Percentiles rank a stretch among this genome's conserved stretches.
These are phyloP conservation scores for Leptographium lundbergii DNA, from an alignment of 2,329 filamentous ascomycete genomes.

Conservation along the genomic window DNA sequence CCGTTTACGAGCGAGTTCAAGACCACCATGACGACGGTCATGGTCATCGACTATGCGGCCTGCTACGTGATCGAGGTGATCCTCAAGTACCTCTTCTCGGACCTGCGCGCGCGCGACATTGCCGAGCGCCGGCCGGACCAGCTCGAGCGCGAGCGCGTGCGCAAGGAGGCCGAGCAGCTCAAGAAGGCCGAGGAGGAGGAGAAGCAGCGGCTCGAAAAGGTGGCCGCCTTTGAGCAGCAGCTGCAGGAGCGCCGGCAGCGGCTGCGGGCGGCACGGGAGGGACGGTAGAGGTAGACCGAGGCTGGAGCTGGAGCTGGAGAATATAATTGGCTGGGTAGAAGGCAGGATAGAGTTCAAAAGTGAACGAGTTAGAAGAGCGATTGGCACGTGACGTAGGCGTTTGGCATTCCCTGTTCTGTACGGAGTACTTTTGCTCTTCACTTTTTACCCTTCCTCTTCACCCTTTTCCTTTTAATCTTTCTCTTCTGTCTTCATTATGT, in stretches of 20 bases:
- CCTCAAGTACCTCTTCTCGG: constrained; percentile 76
- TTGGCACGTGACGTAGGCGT: too few relatives aligned
- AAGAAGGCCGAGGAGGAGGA: constrained; percentile 41
- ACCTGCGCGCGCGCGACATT: constrained; percentile 89
- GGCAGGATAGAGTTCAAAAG: too few relatives aligned
- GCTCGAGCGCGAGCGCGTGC: constrained; percentile 58
- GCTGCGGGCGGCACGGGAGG: neutral
- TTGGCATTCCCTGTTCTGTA: too few relatives aligned
- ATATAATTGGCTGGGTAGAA: too few relatives aligned
- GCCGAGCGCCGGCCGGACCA: constrained; percentile 79
- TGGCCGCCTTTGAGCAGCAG: constrained; percentile 43
- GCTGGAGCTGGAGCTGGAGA: too few relatives aligned
- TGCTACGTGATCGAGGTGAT: constrained; percentile 82
- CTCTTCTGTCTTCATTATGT: neutral
- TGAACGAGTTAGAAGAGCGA: too few relatives aligned
- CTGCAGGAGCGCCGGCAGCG: neutral
- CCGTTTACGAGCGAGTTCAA: constrained; percentile 87
- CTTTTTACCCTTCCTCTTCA: too few relatives aligned
- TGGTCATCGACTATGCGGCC: constrained; percentile 75
- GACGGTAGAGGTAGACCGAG: too few relatives aligned
- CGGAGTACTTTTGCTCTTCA: too few relatives aligned
- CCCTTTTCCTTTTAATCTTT: neutral
- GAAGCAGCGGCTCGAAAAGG: constrained; percentile 38
- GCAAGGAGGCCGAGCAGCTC: constrained; percentile 47
- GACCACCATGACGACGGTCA: constrained; percentile 65